These are phyloP conservation scores for Talaromyces sp. DNA, from an alignment of 2,329 filamentous ascomycete species.

Conservation along the genomic window DNA sequence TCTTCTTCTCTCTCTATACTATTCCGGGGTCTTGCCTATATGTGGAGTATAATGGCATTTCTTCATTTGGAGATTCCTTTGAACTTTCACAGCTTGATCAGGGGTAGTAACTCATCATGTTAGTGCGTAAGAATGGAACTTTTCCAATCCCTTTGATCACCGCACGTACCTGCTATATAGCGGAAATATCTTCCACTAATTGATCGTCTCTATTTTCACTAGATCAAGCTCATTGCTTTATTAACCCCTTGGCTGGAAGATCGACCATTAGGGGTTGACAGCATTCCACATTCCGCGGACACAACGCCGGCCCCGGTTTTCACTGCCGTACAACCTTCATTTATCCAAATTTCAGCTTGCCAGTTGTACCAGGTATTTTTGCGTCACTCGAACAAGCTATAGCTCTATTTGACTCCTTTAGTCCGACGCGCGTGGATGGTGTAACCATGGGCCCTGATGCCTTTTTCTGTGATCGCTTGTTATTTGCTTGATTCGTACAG, in stretches of 20 bases:
- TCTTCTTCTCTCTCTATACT: neutral
- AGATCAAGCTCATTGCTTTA: neutral
- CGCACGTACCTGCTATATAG: neutral
- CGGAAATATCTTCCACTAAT: neutral
- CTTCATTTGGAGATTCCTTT: neutral
- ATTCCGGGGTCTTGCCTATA: neutral
- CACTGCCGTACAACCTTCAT: neutral
- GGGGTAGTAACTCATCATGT: neutral
- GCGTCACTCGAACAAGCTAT: neutral
- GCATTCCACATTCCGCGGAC: conserved; percentile 7
- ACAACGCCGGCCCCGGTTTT: neutral
- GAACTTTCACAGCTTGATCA: neutral
- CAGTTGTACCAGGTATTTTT: neutral
- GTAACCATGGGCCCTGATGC: neutral
- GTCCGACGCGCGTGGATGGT: neutral
- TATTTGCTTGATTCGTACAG: neutral
- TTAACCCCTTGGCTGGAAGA: neutral
- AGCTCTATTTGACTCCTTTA: neutral
- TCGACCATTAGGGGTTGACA: neutral
- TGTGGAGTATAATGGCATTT: neutral
- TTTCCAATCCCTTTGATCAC: neutral
- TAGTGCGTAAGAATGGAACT: neutral
- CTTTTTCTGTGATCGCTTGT: neutral
- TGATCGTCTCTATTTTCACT: neutral
- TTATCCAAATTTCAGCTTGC: neutral